Percentiles rank a stretch among this genome's conserved stretches.
These are phyloP conservation scores for Tetraselmis chui DNA, from an alignment of 139 green algal genomes.

Conservation along the genomic window DNA sequence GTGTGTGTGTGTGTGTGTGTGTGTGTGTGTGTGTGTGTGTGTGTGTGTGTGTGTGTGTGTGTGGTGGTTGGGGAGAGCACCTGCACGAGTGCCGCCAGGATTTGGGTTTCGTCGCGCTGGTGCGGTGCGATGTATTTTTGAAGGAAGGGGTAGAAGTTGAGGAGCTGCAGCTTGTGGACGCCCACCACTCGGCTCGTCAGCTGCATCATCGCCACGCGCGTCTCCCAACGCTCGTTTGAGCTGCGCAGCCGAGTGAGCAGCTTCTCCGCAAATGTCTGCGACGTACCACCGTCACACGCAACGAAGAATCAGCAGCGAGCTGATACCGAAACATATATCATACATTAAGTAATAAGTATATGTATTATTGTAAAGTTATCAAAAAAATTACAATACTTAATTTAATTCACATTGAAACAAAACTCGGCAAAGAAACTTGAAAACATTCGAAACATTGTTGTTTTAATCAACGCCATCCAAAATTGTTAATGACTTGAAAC, in stretches of 20 bases:
- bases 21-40: too few relatives aligned
- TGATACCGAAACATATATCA: neutral
- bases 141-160: conserved; percentile 95
- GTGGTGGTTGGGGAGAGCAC: conserved; percentile 1
- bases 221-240: conserved; percentile 72
- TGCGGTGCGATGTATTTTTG: conserved; percentile 79
- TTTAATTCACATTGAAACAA: too few relatives aligned
- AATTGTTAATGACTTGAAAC: too few relatives aligned
- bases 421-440: too few relatives aligned
- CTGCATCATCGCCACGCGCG: conserved; percentile 60
- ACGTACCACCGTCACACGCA: conserved; percentile 1
- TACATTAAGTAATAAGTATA: too few relatives aligned
- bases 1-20: too few relatives aligned
- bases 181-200: conserved; percentile 74
- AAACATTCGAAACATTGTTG: too few relatives aligned
- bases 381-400: too few relatives aligned
- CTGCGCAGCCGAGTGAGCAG: conserved; percentile 68
- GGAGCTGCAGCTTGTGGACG: conserved; percentile 83
- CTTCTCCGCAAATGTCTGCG: conserved; percentile 81
- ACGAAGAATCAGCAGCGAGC: neutral
- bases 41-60: too few relatives aligned
- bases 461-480: too few relatives aligned
- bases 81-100: conserved; percentile 75
- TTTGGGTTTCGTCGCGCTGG: conserved; percentile 69
- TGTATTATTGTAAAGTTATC: too few relatives aligned